A percentile compares a stretch with the other conserved stretches of the same genome.
Conservation (phyloP, 257 asterid species). For the Solanum chiquidenum region DNA sequence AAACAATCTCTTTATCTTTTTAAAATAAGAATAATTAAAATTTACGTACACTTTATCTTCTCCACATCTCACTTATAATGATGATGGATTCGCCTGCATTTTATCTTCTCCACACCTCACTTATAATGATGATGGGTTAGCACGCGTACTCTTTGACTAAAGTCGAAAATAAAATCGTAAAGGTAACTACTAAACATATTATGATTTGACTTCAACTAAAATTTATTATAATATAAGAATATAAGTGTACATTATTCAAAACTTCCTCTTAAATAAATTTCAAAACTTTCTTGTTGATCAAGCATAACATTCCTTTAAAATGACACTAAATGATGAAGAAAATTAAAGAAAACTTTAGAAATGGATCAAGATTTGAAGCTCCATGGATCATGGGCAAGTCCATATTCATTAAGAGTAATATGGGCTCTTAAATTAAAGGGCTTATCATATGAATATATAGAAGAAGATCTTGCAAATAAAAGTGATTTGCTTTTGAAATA, state of each 20-base stretch:
- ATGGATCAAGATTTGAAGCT: constrained; percentile 4
- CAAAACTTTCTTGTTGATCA: not conserved
- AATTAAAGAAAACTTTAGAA: not conserved
- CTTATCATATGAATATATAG: not conserved
- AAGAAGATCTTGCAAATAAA: constrained; percentile 7
- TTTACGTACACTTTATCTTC: not conserved
- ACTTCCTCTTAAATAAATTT: not conserved
- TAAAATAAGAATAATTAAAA: not conserved
- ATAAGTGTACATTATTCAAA: not conserved
- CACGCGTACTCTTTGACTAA: not conserved
- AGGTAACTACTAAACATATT: not conserved
- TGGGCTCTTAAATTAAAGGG: constrained; percentile 10
- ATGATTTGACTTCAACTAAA: not conserved
- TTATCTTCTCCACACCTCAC: not conserved
- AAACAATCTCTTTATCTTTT: not conserved
- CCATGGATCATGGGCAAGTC: constrained; percentile 5
- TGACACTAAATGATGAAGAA: not conserved
- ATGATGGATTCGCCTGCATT: too few relatives aligned
- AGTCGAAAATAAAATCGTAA: not conserved
- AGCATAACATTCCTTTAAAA: not conserved
- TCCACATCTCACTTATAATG: not conserved
- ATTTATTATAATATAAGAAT: not conserved
- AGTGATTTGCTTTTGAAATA: not conserved
- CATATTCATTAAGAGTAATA: not conserved
- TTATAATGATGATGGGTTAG: not conserved